Base-by-base conservation (phyloP, 495 filamentous ascomycete species). In the Penicillium taxi region DNA sequence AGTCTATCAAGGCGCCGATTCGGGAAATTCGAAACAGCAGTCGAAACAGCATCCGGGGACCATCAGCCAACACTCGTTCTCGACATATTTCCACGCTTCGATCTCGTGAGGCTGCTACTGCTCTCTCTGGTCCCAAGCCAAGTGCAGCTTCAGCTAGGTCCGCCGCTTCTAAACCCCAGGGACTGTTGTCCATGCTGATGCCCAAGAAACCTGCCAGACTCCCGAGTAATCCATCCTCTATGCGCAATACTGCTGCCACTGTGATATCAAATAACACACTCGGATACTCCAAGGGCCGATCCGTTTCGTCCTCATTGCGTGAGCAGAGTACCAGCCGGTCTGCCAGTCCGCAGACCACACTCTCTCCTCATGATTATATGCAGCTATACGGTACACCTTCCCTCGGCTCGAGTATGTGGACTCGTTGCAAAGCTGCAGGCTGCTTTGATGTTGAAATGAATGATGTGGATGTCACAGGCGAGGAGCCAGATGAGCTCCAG, bases 241-340 rank as follows among this genome's bases (percentile, higher is more conserved):
- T 77, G 67, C 69, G 74, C 35, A 62, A 76, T 46, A 62, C 75
- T 3, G 77, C 80, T 5, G 81, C 83, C 13, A 69, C 66, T 5
- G 69, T 63, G n/a, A 74, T 70, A 8, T 89, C 87, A 9, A 74
- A 75, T 35, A 82, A 74, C 30, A 94, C 88, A 0, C 60, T 95
- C 18, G 87, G 87, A 5, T 90, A 88, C 53, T 78, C 75, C 34
- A 84, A 81, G 51, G 86, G 88, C 18, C 72, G 86, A 11, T 70
- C 68, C 11, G 72, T 79, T 9, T 80, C 80, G 6, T 61, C 66
- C 7, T 61, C 50, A 4, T 40, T 77, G 44, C 56, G 58, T 26
- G 59, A 59, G 31, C n/a, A n/a, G n/a, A 58, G 55, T 12, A 41
- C 31, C 4, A 28, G 45, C 19, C 32, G 38, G 2, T 46, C 54